Percentiles rank a stretch among this genome's conserved stretches.
Conservation (phyloP, 78 protist species). For the Dictyostelium firmibasis region DNA sequence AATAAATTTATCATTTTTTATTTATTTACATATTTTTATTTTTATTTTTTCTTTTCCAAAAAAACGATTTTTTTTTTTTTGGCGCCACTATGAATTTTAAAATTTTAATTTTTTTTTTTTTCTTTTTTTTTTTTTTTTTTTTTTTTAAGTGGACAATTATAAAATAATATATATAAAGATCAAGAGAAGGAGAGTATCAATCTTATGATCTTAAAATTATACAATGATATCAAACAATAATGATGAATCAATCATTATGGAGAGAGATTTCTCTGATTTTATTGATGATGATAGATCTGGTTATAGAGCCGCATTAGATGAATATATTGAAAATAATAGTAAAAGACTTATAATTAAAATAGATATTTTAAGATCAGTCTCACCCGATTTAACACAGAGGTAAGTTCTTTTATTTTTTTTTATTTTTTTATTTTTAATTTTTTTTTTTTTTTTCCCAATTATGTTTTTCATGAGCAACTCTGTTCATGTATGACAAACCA, state of each 20-base stretch:
- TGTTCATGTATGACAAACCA: no score
- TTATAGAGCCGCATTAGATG: background rate
- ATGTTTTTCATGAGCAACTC: no score
- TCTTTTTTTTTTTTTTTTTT: no score
- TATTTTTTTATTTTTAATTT: background rate
- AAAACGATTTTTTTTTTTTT: no score
- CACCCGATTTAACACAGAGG: background rate
- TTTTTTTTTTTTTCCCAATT: background rate
- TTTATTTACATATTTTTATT: no score
- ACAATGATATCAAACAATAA: background rate
- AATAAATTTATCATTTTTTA: no score
- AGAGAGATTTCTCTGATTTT: conserved; percentile 18
- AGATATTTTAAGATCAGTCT: conserved; percentile 6
- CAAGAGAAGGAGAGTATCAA: background rate
- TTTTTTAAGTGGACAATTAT: no score
- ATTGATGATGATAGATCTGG: background rate
- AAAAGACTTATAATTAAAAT: conserved; percentile 18
- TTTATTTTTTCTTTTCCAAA: no score
- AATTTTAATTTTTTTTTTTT: no score
- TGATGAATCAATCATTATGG: background rate
- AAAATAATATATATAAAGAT: no score
- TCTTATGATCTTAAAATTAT: background rate
- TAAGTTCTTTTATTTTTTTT: background rate
- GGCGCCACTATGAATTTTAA: no score
- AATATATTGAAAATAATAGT: conserved; percentile 23